Percentiles rank a stretch among this genome's conserved stretches.
Conservation (phyloP, 106 monocot species). For the Cymbidium sinense region DNA sequence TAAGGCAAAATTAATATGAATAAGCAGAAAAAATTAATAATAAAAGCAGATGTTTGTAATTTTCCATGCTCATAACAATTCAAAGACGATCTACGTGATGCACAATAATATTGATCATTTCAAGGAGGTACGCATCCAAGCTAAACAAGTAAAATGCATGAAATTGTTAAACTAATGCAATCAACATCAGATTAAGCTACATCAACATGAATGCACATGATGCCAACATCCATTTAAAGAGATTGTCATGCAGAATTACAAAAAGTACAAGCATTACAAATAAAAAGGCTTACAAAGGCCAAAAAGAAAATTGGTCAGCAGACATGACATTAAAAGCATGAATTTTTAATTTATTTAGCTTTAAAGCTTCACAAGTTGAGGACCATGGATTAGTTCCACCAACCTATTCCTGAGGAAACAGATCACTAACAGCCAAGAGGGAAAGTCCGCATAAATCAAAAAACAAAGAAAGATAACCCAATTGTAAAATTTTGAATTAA, state of each 20-base stretch:
- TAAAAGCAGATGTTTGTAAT: not conserved
- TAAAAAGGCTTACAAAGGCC: not conserved
- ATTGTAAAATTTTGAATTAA: not conserved
- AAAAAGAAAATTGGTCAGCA: not conserved
- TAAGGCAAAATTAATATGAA: not conserved
- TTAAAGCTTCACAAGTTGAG: not conserved
- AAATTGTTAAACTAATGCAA: not conserved
- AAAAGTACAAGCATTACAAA: not conserved
- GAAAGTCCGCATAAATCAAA: not conserved
- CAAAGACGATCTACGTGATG: not conserved
- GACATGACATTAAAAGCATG: slow-evolving; percentile 3
- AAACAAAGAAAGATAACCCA: not conserved
- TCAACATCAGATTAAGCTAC: not conserved
- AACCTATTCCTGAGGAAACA: not conserved
- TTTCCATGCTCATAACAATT: not conserved
- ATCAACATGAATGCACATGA: not conserved
- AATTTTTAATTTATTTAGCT: not conserved
- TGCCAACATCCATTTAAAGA: not conserved
- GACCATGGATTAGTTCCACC: not conserved
- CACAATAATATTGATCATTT: not conserved
- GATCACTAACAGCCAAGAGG: not conserved
- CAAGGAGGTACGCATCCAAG: not conserved
- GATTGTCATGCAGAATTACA: not conserved
- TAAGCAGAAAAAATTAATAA: not conserved
- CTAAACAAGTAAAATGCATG: slow-evolving; percentile 3